These are phyloP conservation scores for Pseudogymnoascus sp. DNA, from an alignment of 2,329 filamentous ascomycete genomes.

Conservation along the genomic window DNA sequence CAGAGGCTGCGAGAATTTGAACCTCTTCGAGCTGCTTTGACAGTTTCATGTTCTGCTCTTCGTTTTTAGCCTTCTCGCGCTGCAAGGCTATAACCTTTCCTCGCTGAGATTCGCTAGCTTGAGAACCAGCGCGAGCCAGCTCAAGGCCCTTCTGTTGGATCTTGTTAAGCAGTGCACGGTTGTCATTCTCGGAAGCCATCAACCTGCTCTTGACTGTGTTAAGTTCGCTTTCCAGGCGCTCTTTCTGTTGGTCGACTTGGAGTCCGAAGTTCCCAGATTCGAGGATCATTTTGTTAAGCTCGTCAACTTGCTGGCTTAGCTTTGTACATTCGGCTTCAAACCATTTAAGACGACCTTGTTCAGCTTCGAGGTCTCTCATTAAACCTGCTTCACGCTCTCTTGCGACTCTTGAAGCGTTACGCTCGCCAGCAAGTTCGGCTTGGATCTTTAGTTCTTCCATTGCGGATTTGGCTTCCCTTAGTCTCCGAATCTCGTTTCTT, in stretches of 20 bases:
- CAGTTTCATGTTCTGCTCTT: constrained; percentile 74
- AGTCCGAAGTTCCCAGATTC: constrained; percentile 84
- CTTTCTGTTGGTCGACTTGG: constrained; percentile 88
- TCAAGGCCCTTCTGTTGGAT: constrained; percentile 95
- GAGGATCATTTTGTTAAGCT: constrained; percentile 76
- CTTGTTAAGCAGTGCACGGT: constrained; percentile 90
- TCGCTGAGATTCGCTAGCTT: constrained; percentile 75
- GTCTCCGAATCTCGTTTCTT: constrained; percentile 71
- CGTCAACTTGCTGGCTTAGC: constrained; percentile 72
- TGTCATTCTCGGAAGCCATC: constrained; percentile 90
- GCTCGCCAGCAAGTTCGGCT: constrained; percentile 73
- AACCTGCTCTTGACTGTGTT: constrained; percentile 85
- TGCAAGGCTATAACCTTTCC: constrained; percentile 68
- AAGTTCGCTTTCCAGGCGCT: constrained; percentile 83
- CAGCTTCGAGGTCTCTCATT: constrained; percentile 71
- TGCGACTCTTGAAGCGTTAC: constrained; percentile 67
- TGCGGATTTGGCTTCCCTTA: constrained; percentile 75
- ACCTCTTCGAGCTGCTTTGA: constrained; percentile 79
- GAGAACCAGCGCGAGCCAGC: constrained; percentile 82
- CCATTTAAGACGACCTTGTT: constrained; percentile 66
- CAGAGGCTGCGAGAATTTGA: constrained; percentile 69
- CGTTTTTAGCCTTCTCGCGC: constrained; percentile 71
- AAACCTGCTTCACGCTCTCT: constrained; percentile 73
- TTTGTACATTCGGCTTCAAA: constrained; percentile 71
- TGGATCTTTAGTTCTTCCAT: constrained; percentile 79